These are phyloP conservation scores for Aureobasidium sp. DNA, from an alignment of 2,329 filamentous ascomycete genomes.

Conservation along the genomic window DNA sequence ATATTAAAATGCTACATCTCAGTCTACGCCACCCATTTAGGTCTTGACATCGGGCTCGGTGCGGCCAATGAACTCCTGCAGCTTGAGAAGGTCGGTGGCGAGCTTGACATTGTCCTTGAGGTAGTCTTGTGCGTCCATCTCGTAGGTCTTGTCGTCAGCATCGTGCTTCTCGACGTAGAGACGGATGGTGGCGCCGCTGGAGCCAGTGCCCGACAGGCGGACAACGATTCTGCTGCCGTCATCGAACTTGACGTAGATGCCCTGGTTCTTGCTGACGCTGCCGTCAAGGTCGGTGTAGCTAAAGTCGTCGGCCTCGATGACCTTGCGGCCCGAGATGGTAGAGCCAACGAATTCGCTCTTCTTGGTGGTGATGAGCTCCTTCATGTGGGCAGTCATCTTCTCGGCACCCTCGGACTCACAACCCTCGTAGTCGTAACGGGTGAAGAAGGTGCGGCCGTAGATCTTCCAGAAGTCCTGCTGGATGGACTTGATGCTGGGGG, in stretches of 20 bases:
- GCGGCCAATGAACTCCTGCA: slow-evolving; percentile 88
- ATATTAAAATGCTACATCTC: slow-evolving; percentile 6
- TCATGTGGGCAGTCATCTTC: slow-evolving; percentile 78
- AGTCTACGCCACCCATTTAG: slow-evolving; percentile 38
- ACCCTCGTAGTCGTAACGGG: slow-evolving; percentile 95
- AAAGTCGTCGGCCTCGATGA: slow-evolving; percentile 88
- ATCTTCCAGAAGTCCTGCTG: slow-evolving; percentile 95
- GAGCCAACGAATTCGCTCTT: slow-evolving; percentile 74
- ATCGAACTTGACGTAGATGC: slow-evolving; percentile 88
- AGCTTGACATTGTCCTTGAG: slow-evolving; percentile 83
- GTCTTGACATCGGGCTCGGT: slow-evolving; percentile 97
- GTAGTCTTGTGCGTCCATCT: slow-evolving; percentile 83
- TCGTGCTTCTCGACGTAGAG: slow-evolving; percentile 97
- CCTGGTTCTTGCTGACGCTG: slow-evolving; percentile 91
- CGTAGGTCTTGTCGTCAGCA: slow-evolving; percentile 69
- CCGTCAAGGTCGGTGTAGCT: slow-evolving; percentile 98
- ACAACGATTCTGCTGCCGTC: slow-evolving; percentile 94
- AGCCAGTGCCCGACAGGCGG: slow-evolving; percentile 88
- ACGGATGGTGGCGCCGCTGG: slow-evolving; percentile 90
- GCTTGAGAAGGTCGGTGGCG: slow-evolving; percentile 76
- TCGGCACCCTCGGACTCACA: slow-evolving; percentile 86
- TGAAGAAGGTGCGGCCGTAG: slow-evolving; percentile 98
- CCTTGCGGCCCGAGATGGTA: slow-evolving; percentile 72
- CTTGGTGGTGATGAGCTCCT: slow-evolving; percentile 64
- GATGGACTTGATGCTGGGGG: slow-evolving; percentile 89